Conservation (phyloP, 176 grass and related monocot species). For the Eragrostis curvula region DNA sequence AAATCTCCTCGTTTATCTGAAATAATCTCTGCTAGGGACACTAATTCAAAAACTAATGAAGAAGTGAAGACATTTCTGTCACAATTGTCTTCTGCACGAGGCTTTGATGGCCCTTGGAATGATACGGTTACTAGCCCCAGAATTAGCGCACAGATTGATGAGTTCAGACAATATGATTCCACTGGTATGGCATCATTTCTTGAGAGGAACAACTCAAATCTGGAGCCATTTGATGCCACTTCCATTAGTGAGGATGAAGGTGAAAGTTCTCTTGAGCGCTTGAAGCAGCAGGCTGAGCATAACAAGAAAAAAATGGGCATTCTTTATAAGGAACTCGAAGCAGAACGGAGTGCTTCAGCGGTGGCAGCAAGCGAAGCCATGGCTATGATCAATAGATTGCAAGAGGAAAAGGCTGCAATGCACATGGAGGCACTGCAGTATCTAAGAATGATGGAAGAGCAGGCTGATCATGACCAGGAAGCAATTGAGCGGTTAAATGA, state of each 20-base stretch:
- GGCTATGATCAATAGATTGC: slow-evolving; percentile 97
- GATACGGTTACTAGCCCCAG: slow-evolving; percentile 55
- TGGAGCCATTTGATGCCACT: slow-evolving; percentile 72
- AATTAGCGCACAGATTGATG: slow-evolving; percentile 58
- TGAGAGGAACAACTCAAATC: slow-evolving; percentile 61
- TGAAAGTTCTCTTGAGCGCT: slow-evolving; percentile 53
- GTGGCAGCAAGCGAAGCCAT: slow-evolving; percentile 88
- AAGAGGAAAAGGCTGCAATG: slow-evolving; percentile 90
- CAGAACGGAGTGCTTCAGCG: slow-evolving; percentile 87
- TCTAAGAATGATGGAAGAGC: slow-evolving; percentile 97
- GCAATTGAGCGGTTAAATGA: slow-evolving; percentile 81
- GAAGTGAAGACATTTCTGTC: slow-evolving; percentile 84
- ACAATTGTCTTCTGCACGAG: slow-evolving; percentile 64
- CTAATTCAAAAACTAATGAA: slow-evolving; percentile 71
- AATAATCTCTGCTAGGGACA: slow-evolving; percentile 76
- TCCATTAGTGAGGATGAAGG: slow-evolving; percentile 70
- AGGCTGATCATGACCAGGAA: slow-evolving; percentile 90
- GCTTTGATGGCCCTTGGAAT: slow-evolving; percentile 43
- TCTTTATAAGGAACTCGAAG: slow-evolving; percentile 88
- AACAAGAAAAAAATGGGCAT: slow-evolving; percentile 60
- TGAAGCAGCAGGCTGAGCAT: slow-evolving; percentile 67
- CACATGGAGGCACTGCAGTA: slow-evolving; percentile 96
- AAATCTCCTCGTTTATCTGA: slow-evolving; percentile 78
- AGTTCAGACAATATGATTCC: slow-evolving; percentile 51
- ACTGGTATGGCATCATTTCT: slow-evolving; percentile 53